Evolutionary conservation across 1,139 yeast species (phyloP).

Genomic region (Kodamaea anthophila): DNA sequence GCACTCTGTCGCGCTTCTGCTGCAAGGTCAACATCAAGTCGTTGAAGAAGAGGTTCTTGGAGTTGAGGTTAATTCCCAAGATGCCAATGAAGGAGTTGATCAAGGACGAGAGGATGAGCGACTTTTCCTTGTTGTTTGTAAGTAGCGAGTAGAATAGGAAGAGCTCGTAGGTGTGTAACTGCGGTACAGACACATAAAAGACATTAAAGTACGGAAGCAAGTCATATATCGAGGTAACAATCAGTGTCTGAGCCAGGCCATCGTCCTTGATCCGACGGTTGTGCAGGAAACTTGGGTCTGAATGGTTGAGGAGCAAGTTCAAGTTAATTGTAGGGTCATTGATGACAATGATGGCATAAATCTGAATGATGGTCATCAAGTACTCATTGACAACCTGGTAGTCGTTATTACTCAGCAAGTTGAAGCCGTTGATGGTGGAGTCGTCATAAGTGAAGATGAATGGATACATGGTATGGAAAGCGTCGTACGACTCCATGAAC

Average conservation of each 20-base stretch:
- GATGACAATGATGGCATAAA: slow-evolving; percentile 44
- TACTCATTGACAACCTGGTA: slow-evolving; percentile 47
- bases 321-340: slow-evolving; percentile 42
- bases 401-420: slow-evolving; percentile 42
- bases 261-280: slow-evolving; percentile 10
- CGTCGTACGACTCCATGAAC: slow-evolving; percentile 54
- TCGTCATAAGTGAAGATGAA: slow-evolving; percentile 46
- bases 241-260: slow-evolving; percentile 3
- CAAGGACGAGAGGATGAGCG: slow-evolving; percentile 36
- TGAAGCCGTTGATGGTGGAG: slow-evolving; percentile 46
- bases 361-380: slow-evolving; percentile 43
- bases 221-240: slow-evolving; percentile 36
- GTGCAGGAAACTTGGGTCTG: slow-evolving; percentile 29
- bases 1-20: slow-evolving; percentile 46
- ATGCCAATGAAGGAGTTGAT: slow-evolving; percentile 44
- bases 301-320: slow-evolving; percentile 35
- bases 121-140: slow-evolving; percentile 44
- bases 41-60: slow-evolving; percentile 41
- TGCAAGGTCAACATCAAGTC: slow-evolving; percentile 34
- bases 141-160: slow-evolving; percentile 39
- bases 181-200: slow-evolving; percentile 37
- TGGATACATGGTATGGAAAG: slow-evolving; percentile 52
- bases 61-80: slow-evolving; percentile 42
- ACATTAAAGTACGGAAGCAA: slow-evolving; percentile 43
- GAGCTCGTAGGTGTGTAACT: slow-evolving; percentile 38